These are phyloP conservation scores for Globisporangium uncinulatum DNA, from an alignment of 352 stramenopile genomes.

Conservation along the genomic window DNA sequence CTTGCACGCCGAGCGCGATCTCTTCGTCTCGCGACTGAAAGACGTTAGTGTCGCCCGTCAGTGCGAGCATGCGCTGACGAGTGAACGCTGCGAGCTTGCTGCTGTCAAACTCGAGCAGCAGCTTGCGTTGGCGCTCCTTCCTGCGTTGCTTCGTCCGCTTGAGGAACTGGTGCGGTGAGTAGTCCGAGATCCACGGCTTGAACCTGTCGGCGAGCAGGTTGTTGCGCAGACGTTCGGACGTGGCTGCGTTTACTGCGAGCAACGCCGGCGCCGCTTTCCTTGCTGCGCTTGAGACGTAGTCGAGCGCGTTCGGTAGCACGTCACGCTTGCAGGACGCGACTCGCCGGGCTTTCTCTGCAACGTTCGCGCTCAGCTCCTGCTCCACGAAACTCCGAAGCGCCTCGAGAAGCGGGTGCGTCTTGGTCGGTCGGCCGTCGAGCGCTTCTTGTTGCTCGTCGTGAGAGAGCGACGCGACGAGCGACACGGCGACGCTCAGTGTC, in stretches of 20 bases:
- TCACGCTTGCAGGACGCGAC: slow-evolving; percentile 22
- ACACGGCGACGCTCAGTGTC: slow-evolving; percentile 55
- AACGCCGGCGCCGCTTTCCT: slow-evolving; percentile 10
- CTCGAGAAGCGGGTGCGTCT: slow-evolving; percentile 57
- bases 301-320: slow-evolving; percentile 29
- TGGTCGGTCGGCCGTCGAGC: slow-evolving; percentile 50
- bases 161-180: slow-evolving; percentile 27
- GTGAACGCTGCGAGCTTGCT: slow-evolving; percentile 20
- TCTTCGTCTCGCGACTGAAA: slow-evolving; percentile 25
- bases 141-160: slow-evolving; percentile 26
- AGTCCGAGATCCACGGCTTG: slow-evolving; percentile 36
- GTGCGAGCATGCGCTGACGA: slow-evolving; percentile 13
- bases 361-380: slow-evolving; percentile 28
- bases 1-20: slow-evolving; percentile 39
- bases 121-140: slow-evolving; percentile 31
- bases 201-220: slow-evolving; percentile 37
- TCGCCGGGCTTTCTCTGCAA: slow-evolving; percentile 17
- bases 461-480: slow-evolving; percentile 63
- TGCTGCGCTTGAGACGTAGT: slow-evolving; percentile 21
- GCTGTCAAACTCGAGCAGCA: slow-evolving; percentile 42
- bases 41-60: slow-evolving; percentile 5
- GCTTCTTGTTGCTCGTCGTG: slow-evolving; percentile 66
- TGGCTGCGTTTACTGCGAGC: slow-evolving; percentile 34
- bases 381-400: slow-evolving; percentile 63
- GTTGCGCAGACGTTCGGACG: slow-evolving; percentile 27